A percentile compares a stretch with the other conserved stretches of the same genome.
phyloP scores from a whole-genome alignment of 768 basidiomycete genomes.

The Leccinum barrowsii region DNA sequence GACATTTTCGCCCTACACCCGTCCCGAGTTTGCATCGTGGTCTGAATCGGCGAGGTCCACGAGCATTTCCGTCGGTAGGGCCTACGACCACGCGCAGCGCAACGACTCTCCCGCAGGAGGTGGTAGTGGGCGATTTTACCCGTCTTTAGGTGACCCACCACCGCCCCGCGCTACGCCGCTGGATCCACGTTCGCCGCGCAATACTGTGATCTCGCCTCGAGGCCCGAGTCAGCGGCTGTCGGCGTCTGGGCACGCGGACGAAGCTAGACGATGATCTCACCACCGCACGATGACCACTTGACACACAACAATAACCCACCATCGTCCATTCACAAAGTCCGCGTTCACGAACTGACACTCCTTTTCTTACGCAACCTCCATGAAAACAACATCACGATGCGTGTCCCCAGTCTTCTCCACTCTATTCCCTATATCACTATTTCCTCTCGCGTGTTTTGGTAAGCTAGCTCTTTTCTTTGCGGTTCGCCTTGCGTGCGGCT shows the following conservation, averaged over 20 bases:
- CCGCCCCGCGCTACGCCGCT: constrained; percentile 1
- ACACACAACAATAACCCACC: neutral
- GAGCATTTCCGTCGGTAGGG: constrained; percentile 15
- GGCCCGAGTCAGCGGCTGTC: constrained; percentile 13
- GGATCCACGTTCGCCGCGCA: constrained; percentile 17
- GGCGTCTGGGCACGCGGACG: constrained; percentile 16
- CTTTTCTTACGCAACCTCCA: constrained; percentile 19
- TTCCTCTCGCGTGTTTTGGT: neutral
- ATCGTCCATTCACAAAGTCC: constrained; percentile 1
- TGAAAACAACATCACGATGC: constrained; percentile 25
- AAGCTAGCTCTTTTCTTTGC: neutral
- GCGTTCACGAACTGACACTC: constrained; percentile 17
- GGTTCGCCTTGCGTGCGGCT: neutral
- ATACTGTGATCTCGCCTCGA: constrained; percentile 17
- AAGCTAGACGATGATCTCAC: constrained; percentile 10
- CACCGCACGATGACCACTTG: neutral
- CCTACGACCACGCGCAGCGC: constrained; percentile 15
- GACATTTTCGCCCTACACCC: constrained; percentile 36
- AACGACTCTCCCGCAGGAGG: constrained; percentile 3
- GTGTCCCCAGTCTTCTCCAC: neutral
- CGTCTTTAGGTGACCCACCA: constrained; percentile 15
- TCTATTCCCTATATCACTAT: neutral
- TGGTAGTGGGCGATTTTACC: constrained; percentile 8
- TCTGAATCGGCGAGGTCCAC: constrained; percentile 29
- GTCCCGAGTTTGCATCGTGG: constrained; percentile 35